Base-by-base conservation (phyloP, 257 asterid genomes). In the Lithospermum erythrorhizon region DNA sequence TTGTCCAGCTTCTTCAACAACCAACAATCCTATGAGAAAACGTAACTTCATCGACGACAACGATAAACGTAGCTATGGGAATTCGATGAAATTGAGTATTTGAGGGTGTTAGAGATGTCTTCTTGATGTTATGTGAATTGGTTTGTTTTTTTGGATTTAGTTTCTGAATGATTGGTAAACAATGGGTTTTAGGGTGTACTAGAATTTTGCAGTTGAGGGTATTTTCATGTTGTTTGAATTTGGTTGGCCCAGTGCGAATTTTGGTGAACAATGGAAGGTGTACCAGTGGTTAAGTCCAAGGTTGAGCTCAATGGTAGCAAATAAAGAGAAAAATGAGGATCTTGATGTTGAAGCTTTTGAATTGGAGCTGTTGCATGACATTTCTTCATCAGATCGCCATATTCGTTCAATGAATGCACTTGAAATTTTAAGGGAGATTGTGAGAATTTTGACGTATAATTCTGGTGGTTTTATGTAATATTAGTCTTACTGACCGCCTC, bases 401-500 rank as follows among this genome's bases (percentile, higher is more conserved):
- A 71, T 84, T 64, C 78, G 76, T 66, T 74, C 98, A 16, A 77
- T 75, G 87, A 79, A 77, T 66, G 94, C 94, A 0, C 59, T 91
- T 68, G 95, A 87, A 61, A 91, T 91, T 68, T 64, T 91, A 75
- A 81, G 87, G 65, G 96, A 88, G 74, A 81, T 85, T 0, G 95
- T 88, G 47, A 72, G 95, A 72, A 86, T 91, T 73, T 88, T 91
- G 5, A 58, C 96, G 60, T 82, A 79, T 58, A 91, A 88, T 75
- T 71, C 79, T 0, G n/a, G 79, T 1, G 86, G 88, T 45, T 81
- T 91, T 51, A 72, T 88, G 78, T 81, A 21, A 86, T 88, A 62
- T 73, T 72, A 18, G 78, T 87, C 0, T 73, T 86, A 55, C 66
- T 91, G 58, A 81, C 88, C 48, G 32, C 98, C 98, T 0, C 78